Evolutionary conservation across 2,329 filamentous ascomycete species (phyloP).

Genomic region (Neopestalotiopsis clavispora): DNA sequence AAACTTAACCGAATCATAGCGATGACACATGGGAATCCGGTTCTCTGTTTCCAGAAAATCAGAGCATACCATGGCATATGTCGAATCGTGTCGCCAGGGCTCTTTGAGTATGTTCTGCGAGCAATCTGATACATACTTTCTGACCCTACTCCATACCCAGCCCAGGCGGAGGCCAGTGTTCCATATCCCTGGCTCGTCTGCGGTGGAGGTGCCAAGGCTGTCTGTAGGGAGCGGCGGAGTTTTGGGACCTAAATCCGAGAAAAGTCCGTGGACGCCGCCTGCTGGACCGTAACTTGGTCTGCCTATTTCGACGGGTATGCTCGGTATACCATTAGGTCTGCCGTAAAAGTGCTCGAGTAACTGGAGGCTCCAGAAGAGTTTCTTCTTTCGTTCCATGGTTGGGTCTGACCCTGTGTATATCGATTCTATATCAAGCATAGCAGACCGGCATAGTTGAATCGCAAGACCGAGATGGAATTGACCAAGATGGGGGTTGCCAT

Average conservation of each 20-base stretch:
- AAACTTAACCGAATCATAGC: constrained; percentile 58
- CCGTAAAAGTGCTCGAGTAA: constrained; percentile 55
- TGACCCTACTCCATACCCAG: constrained; percentile 55
- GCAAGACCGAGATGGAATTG: constrained; percentile 56
- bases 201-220: constrained; percentile 45
- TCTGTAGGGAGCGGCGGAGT: constrained; percentile 49
- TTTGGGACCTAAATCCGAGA: constrained; percentile 34
- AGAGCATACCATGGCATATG: constrained; percentile 54
- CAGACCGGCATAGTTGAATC: constrained; percentile 54
- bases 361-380: constrained; percentile 57
- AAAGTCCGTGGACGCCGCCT: constrained; percentile 22
- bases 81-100: constrained; percentile 57
- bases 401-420: constrained; percentile 42
- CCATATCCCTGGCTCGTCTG: constrained; percentile 53
- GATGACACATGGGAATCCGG: constrained; percentile 52
- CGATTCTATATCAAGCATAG: constrained; percentile 50
- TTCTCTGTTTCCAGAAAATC: constrained; percentile 58
- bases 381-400: constrained; percentile 48
- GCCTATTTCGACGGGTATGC: constrained; percentile 45
- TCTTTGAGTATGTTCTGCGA: constrained; percentile 51
- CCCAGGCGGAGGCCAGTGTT: constrained; percentile 53
- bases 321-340: constrained; percentile 48
- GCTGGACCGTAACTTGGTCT: constrained; percentile 39
- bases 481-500: constrained; percentile 53
- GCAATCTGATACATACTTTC: constrained; percentile 53